A percentile compares a stretch with the other conserved stretches of the same genome.
These are phyloP conservation scores for Neurospora tetraspora DNA, from an alignment of 495 filamentous ascomycete species.

Conservation along the genomic window DNA sequence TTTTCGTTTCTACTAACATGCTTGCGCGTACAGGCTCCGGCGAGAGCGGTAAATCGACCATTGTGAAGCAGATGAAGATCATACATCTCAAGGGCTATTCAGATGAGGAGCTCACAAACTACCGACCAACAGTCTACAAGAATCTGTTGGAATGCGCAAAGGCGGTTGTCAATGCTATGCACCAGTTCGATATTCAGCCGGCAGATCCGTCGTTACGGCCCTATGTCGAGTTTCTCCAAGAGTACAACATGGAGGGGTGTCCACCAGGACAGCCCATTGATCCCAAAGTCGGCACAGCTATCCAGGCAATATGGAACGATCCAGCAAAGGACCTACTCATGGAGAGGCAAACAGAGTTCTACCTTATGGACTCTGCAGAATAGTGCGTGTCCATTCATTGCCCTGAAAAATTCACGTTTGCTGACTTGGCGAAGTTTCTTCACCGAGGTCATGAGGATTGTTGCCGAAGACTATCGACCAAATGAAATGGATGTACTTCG, in stretches of 20 bases:
- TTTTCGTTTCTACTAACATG: not conserved
- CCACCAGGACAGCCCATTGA: constrained; percentile 68
- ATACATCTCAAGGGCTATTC: constrained; percentile 97
- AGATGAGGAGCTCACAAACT: constrained; percentile 79
- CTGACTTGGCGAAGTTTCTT: constrained; percentile 62
- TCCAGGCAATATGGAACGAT: constrained; percentile 84
- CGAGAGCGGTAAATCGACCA: constrained; percentile 97
- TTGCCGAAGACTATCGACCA: constrained; percentile 75
- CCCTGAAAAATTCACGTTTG: not conserved
- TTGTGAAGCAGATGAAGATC: constrained; percentile 99
- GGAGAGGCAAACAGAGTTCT: constrained; percentile 95
- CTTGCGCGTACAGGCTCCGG: constrained; percentile 62
- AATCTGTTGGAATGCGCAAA: constrained; percentile 96
- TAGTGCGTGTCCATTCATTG: constrained; percentile 55
- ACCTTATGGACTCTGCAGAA: constrained; percentile 97
- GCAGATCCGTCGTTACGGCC: constrained; percentile 57
- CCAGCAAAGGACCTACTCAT: constrained; percentile 72
- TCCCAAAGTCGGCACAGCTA: constrained; percentile 65
- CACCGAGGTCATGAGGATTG: constrained; percentile 80
- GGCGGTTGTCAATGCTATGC: constrained; percentile 77
- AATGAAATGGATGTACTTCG: constrained; percentile 88
- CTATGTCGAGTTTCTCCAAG: constrained; percentile 67
- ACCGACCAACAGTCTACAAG: constrained; percentile 94
- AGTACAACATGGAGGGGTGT: constrained; percentile 84
- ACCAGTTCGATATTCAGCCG: constrained; percentile 75